Conservation (phyloP, 768 basidiomycete species). For the Coprinopsis marcescibilis region DNA sequence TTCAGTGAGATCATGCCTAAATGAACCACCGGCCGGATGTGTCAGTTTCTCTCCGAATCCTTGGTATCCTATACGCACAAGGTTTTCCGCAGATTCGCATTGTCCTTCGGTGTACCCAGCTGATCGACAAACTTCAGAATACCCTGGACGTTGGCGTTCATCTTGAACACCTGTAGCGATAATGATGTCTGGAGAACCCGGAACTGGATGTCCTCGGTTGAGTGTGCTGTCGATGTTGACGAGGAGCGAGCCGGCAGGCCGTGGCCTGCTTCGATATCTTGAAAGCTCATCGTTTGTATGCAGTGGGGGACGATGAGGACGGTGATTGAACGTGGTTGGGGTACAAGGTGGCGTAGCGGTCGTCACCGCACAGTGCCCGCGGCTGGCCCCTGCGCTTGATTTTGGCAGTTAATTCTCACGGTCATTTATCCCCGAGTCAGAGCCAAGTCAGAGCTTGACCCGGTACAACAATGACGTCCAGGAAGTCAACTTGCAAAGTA, state of each 20-base stretch:
- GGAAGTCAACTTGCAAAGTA: too few species aligned
- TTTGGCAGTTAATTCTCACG: background rate
- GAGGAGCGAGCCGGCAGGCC: conserved; percentile 30
- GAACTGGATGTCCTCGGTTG: conserved; percentile 71
- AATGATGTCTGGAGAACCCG: conserved; percentile 69
- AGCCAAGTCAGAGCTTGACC: too few species aligned
- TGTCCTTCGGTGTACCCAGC: conserved; percentile 81
- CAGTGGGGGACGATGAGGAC: too few species aligned
- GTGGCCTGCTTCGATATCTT: conserved; percentile 49
- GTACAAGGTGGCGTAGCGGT: background rate
- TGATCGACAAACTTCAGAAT: conserved; percentile 96
- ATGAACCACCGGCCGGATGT: conserved; percentile 1
- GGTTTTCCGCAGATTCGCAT: conserved; percentile 70
- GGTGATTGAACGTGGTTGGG: background rate
- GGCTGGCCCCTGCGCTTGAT: background rate
- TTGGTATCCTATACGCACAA: conserved; percentile 51
- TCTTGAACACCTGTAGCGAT: conserved; percentile 96
- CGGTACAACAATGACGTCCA: too few species aligned
- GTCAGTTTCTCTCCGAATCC: conserved; percentile 3
- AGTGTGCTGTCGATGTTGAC: conserved; percentile 30
- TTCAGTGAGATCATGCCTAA: conserved; percentile 90
- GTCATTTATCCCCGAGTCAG: too few species aligned
- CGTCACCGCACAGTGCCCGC: background rate
- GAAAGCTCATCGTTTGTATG: conserved; percentile 44
- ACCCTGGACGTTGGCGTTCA: conserved; percentile 95